phyloP scores from a whole-genome alignment of 345 rosid species.

The Boechera stricta region DNA sequence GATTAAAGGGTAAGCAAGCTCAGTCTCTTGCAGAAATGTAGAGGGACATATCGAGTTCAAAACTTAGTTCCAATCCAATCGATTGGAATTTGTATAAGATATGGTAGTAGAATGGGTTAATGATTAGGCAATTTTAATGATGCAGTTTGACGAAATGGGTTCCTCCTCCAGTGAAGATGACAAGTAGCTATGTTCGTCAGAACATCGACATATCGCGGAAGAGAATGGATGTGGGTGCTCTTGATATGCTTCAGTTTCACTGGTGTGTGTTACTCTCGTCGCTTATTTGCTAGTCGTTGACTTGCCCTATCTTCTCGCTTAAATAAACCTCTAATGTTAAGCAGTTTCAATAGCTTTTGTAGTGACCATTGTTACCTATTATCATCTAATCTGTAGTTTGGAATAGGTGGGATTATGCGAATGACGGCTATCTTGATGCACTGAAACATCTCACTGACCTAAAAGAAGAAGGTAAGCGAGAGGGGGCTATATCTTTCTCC shows the following conservation, averaged over 20 bases:
- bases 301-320: neutral
- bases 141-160: conserved; percentile 98
- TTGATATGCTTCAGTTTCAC: conserved; percentile 99
- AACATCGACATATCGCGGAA: conserved; percentile 76
- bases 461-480: conserved; percentile 77
- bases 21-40: neutral
- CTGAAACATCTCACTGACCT: conserved; percentile 84
- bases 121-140: neutral
- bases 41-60: neutral
- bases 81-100: neutral
- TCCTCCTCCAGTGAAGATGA: conserved; percentile 96
- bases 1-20: conserved; percentile 71
- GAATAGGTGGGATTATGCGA: conserved; percentile 93
- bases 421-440: conserved; percentile 89
- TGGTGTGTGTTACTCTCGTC: conserved; percentile 52
- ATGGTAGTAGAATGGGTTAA: neutral
- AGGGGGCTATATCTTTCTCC: neutral
- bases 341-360: neutral
- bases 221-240: conserved; percentile 91
- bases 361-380: neutral
- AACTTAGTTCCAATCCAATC: no score
- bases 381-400: neutral
- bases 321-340: neutral
- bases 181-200: conserved; percentile 69
- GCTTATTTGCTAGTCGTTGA: neutral